These are phyloP conservation scores for Colletotrichum endophyticum DNA, from an alignment of 2,329 filamentous ascomycete genomes.

Conservation along the genomic window DNA sequence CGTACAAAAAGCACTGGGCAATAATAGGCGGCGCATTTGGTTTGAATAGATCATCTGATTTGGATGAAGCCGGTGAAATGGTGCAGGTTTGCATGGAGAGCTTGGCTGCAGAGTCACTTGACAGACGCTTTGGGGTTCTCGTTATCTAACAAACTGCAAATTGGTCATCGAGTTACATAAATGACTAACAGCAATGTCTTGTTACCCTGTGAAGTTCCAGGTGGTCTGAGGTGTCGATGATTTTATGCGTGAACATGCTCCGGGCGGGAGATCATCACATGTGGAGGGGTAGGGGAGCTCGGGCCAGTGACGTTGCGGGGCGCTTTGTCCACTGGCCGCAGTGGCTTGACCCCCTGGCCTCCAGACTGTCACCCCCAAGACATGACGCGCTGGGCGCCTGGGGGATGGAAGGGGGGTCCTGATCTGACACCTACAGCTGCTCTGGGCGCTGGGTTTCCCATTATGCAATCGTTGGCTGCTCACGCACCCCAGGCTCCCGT, in stretches of 20 bases:
- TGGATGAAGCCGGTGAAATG: background rate
- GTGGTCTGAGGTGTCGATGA: background rate
- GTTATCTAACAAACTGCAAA: background rate
- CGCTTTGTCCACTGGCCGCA: background rate
- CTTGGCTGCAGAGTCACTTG: background rate
- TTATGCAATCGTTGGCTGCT: slow-evolving; percentile 2
- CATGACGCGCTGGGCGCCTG: background rate
- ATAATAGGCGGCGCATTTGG: slow-evolving; percentile 9
- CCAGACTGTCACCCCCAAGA: background rate
- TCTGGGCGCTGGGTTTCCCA: background rate
- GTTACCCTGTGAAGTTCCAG: background rate
- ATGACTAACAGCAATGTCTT: background rate
- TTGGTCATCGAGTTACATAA: background rate
- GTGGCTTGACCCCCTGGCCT: background rate
- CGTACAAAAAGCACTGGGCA: slow-evolving; percentile 7
- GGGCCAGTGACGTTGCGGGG: slow-evolving; percentile 12
- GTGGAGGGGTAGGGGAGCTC: slow-evolving; percentile 11
- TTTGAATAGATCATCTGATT: background rate
- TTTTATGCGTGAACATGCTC: background rate
- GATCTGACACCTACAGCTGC: slow-evolving; percentile 1
- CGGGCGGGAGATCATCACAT: background rate
- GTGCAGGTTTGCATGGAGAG: background rate
- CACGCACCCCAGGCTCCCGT: background rate
- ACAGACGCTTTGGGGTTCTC: background rate
- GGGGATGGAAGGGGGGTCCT: background rate